Evolutionary conservation across 495 filamentous ascomycete species (phyloP).

Genomic region (Aspergillus funiculosus): DNA sequence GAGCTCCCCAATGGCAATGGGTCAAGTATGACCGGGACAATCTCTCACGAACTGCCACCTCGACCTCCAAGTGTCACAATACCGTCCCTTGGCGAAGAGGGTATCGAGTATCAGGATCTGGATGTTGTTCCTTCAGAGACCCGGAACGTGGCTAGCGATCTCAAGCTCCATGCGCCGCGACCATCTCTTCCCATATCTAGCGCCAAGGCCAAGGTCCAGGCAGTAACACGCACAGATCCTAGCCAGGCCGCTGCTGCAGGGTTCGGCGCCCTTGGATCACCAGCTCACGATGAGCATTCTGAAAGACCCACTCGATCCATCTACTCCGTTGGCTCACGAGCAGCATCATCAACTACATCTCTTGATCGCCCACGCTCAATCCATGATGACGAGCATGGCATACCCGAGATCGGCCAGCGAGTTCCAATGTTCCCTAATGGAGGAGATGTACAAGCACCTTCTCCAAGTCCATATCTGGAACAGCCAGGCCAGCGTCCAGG

Average conservation of each 20-base stretch:
- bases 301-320: slow-evolving; percentile 48
- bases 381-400: slow-evolving; percentile 71
- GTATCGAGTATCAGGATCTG: slow-evolving; percentile 74
- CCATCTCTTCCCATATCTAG: slow-evolving; percentile 71
- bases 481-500: slow-evolving; percentile 49
- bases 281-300: slow-evolving; percentile 53
- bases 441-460: slow-evolving; percentile 94
- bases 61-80: slow-evolving; percentile 74
- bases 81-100: slow-evolving; percentile 83
- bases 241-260: slow-evolving; percentile 74
- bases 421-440: slow-evolving; percentile 94
- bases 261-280: slow-evolving; percentile 59
- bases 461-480: slow-evolving; percentile 61
- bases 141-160: slow-evolving; percentile 68
- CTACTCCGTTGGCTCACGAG: slow-evolving; percentile 46
- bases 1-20: slow-evolving; percentile 49
- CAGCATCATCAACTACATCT: slow-evolving; percentile 46
- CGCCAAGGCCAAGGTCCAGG: slow-evolving; percentile 71
- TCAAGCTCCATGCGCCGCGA: slow-evolving; percentile 87
- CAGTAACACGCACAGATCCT: slow-evolving; percentile 86
- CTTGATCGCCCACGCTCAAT: slow-evolving; percentile 47
- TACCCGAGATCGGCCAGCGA: slow-evolving; percentile 81
- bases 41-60: slow-evolving; percentile 46
- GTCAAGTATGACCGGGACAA: slow-evolving; percentile 40
- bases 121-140: slow-evolving; percentile 55